A percentile compares a stretch with the other conserved stretches of the same genome.
Conservation (phyloP, 2,329 filamentous ascomycete genomes). For the Neofusicoccum ribis region DNA sequence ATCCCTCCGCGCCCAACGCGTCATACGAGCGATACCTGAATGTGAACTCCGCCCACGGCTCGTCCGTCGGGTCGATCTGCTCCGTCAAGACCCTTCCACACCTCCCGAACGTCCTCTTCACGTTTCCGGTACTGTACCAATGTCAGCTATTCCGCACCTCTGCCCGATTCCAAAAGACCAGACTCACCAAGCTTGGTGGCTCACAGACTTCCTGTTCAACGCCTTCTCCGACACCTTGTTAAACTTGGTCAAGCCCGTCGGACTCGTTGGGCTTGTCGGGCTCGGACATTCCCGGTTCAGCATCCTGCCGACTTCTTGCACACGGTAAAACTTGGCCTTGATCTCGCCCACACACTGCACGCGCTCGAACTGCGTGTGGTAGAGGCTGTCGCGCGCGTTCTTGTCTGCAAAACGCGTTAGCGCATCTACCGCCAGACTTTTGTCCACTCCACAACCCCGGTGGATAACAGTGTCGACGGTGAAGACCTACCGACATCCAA, state of each 20-base stretch:
- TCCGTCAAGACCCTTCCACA: constrained; percentile 8
- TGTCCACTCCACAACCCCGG: too few relatives aligned
- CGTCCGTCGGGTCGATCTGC: constrained; percentile 11
- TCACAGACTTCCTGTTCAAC: background rate
- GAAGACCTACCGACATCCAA: background rate
- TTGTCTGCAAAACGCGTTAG: background rate
- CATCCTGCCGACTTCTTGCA: constrained; percentile 7
- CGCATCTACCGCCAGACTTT: too few relatives aligned
- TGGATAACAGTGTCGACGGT: background rate
- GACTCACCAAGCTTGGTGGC: constrained; percentile 2
- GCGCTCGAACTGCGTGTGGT: background rate
- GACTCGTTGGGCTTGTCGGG: background rate
- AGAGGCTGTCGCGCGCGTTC: constrained; percentile 8
- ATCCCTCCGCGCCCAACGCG: background rate
- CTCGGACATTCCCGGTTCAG: background rate
- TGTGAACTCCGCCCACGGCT: constrained; percentile 12
- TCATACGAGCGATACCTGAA: constrained; percentile 6
- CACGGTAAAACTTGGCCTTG: background rate
- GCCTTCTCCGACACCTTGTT: background rate
- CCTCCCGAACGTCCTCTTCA: constrained; percentile 10
- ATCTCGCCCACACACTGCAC: constrained; percentile 8
- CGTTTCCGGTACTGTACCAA: background rate
- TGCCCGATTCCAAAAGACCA: too few relatives aligned
- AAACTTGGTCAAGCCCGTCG: constrained; percentile 11
- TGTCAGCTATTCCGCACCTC: background rate